Base-by-base conservation (phyloP, 345 rosid species). In the Melastoma malabathricum region DNA sequence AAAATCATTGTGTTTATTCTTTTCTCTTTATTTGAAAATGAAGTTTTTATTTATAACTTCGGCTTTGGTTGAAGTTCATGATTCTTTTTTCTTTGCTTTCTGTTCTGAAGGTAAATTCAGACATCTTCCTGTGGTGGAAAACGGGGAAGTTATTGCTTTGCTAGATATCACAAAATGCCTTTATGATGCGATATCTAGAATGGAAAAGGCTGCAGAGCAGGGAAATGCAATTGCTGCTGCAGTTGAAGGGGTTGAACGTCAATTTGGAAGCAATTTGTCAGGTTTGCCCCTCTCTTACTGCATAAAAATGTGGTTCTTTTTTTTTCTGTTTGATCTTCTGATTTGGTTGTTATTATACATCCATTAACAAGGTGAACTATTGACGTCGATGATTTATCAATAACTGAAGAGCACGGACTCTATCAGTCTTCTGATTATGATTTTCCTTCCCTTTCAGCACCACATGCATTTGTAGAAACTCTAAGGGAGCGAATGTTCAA, bases 171-270 rank as follows among this genome's bases (percentile, higher is more conserved):
- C 99, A 6, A 93, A 76, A 72, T 93, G 99, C 71, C 72, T 93
- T 2, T 93, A 88, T 46, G 97, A 93, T 76, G 99, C 99, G 16
- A 93, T 93, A 54, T 76, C 99, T 6, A 79, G 86, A 64, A 79
- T 88, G 99, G 99, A 93, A 73, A 93, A 88, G 79, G 95, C 90
- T 54, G 97, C 90, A 15, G 99, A 93, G 73, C 90, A 88, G 62
- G 95, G 99, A 7, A 93, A 82, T 69, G 95, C 97, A 17, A 84
- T 93, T 59, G 95, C 97, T 46, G 88, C 95, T 66, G 95, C 97
- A 31, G 99, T 84, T 29, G 99, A 93, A 78, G 99, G 99, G 55
- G 97, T 88, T 31, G 99, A 93, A 67, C 94, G 84, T 60, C 95
- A 93, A 43, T 77, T 79, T 81, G 97, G 97, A 66, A 78, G 54